Base-by-base conservation (phyloP, 1,139 yeast genomes). In the Magnusiomyces paraingens region DNA sequence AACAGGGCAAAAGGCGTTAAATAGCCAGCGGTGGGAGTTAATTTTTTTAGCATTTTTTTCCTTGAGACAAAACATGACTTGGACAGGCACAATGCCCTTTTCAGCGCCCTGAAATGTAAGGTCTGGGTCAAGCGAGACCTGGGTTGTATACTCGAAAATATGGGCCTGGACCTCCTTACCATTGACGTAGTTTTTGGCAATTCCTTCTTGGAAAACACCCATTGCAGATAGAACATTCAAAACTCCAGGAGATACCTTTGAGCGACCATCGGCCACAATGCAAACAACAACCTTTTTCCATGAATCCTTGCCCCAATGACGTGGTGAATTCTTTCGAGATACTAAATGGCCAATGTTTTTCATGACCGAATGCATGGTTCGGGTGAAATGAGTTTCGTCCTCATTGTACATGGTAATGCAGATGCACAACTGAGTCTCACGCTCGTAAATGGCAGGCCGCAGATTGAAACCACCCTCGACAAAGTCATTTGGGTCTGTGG, bases 351-450 rank as follows among this genome's bases (percentile, higher is more conserved):
- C 88, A 59, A 93, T 81, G 69, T 93, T 93, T 63, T 84, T 86
- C 88, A 91, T 88, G 20, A 91, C 93, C 0, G 95, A 86, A 67
- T 93, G 96, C 79, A 93, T 77, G 0, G 98, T 93, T 70, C 98
- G 81, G 1, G 97, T 88, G 67, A 93, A 82, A 1, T 94, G 79
- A 56, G 77, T 76, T 66, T 90, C 96, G 68, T 87, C 95, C 71
- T 93, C 99, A 66, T 93, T 93, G 73, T 91, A 93, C 96, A 93
- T 90, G 49, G 98, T 91, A 58, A 93, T 81, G 71, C 97, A 90
- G 51, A 91, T 79, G 47, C 87, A 89, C 51, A 93, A 74, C 70
- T 93, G 97, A 21, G 94, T 91, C 65, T 89, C 96, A 65, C 96
- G 80, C 57, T 86, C 87, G 66, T 82, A 83, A 62, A 86, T 87